Percentiles rank a stretch among this genome's conserved stretches.
phyloP scores from a whole-genome alignment of 768 basidiomycete species.

The Candolleomyces aberdarensis region DNA sequence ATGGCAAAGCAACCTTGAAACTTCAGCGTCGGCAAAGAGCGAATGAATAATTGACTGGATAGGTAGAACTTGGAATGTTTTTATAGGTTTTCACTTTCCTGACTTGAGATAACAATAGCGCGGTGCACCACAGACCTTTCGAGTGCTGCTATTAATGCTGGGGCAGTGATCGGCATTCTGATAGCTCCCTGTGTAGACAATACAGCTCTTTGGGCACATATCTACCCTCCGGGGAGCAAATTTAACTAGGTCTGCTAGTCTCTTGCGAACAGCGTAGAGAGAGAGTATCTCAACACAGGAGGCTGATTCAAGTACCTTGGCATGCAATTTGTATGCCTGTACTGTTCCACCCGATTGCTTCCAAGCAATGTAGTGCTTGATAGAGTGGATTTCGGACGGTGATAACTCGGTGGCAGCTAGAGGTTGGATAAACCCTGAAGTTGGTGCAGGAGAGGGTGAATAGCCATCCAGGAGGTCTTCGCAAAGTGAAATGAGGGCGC shows the following conservation, averaged over 20 bases:
- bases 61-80: slow-evolving; percentile 14
- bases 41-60: slow-evolving; percentile 17
- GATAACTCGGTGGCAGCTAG: slow-evolving; percentile 3
- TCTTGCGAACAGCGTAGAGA: slow-evolving; percentile 12
- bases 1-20: slow-evolving; percentile 14
- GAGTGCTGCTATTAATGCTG: slow-evolving; percentile 1
- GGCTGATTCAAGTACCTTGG: slow-evolving; percentile 13
- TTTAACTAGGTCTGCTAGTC: slow-evolving; percentile 10
- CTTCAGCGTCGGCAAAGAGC: slow-evolving; percentile 20
- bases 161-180: slow-evolving; percentile 11
- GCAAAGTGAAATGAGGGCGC: no score
- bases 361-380: slow-evolving; percentile 21
- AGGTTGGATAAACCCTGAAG: not conserved
- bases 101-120: not conserved
- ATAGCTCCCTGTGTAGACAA: slow-evolving; percentile 23
- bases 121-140: not conserved
- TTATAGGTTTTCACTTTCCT: slow-evolving; percentile 7
- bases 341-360: slow-evolving; percentile 19
- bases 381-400: slow-evolving; percentile 7
- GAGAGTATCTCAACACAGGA: slow-evolving; percentile 17
- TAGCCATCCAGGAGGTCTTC: slow-evolving; percentile 4
- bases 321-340: slow-evolving; percentile 19
- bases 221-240: slow-evolving; percentile 14
- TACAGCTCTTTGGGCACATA: slow-evolving; percentile 22
- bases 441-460: not conserved